Conservation (phyloP, 108 stramenopile species). For the Skeletonema grethae region DNA sequence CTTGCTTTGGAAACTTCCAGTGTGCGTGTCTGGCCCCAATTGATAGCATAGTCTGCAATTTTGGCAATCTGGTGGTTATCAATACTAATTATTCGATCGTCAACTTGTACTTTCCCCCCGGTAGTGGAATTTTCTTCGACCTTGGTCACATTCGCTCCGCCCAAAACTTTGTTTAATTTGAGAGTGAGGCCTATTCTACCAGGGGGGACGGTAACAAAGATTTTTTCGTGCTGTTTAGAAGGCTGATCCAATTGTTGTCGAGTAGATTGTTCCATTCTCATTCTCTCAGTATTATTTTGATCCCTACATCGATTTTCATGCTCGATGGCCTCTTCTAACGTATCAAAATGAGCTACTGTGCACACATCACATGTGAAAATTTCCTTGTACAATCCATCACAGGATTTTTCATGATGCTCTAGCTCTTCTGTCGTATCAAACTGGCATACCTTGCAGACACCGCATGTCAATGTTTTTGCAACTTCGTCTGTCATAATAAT, state of each 20-base stretch:
- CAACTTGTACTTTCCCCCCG: not conserved
- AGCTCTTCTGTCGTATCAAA: not conserved
- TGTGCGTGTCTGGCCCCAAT: not conserved
- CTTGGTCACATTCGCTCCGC: not conserved
- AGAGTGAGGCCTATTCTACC: not conserved
- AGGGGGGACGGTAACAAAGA: not conserved
- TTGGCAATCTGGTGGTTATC: not conserved
- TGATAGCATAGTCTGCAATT: not conserved
- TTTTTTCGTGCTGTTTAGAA: not conserved
- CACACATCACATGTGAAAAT: constrained; percentile 26
- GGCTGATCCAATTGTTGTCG: not conserved
- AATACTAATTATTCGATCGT: not conserved
- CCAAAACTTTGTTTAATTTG: not conserved
- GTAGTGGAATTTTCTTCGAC: not conserved
- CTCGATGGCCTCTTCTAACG: constrained; percentile 23
- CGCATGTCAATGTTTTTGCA: not conserved
- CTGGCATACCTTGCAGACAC: not conserved
- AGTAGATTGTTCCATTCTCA: not conserved
- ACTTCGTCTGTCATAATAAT: too few species aligned
- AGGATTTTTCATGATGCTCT: not conserved
- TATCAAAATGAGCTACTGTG: constrained; percentile 27
- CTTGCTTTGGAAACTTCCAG: not conserved
- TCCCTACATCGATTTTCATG: constrained; percentile 28
- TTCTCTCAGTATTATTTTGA: too few species aligned
- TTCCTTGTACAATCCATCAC: not conserved